Base-by-base conservation (phyloP, 345 rosid species). In the Jatropha curcas region DNA sequence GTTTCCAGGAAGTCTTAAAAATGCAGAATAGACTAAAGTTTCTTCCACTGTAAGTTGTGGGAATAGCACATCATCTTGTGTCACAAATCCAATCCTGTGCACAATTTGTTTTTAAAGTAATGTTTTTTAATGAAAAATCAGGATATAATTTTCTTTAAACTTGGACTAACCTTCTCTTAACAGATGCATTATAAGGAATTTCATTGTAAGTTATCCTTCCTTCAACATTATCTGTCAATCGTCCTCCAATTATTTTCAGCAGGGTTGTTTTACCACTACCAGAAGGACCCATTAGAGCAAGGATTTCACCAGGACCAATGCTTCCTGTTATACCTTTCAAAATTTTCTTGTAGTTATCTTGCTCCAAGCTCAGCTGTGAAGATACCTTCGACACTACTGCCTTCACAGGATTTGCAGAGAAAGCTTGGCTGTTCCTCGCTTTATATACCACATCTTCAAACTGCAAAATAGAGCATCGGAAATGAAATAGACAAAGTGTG, bases 41-140 rank as follows among this genome's bases (percentile, higher is more conserved):
- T 95, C 98, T 81, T 95, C 96, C 13, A 95, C 97, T 0, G 99
- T 92, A 45, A 95, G 89, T 79, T 91, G 98, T n/a, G 99, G 98
- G 37, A 90, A 79, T 45, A 95, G 81, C 74, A 93, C 87, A 73
- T 95, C 99, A 65, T 95, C 98, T 85, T 93, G 98, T 66, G 96
- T 86, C 84, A 95, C 99, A 68, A 95, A 93, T 59, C 99, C 99
- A 58, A 95, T 88, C 79, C 99, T 95, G 84, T 16, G 50, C 4
- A 33, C 28, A n/a, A 50, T 57, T 39, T 31, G 7, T 7, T 10
- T 2, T 12, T 2, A 28, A 37, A 30, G 34, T n/a, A n/a, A n/a
- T 34, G 41, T 46, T n/a, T 31, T 27, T 31, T 22, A 31, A 0
- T 19, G 5, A 60, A 9, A 43, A 45, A 0, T 25, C 5, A 35